phyloP scores from a whole-genome alignment of 495 filamentous ascomycete genomes.

The Daldinia loculata region DNA sequence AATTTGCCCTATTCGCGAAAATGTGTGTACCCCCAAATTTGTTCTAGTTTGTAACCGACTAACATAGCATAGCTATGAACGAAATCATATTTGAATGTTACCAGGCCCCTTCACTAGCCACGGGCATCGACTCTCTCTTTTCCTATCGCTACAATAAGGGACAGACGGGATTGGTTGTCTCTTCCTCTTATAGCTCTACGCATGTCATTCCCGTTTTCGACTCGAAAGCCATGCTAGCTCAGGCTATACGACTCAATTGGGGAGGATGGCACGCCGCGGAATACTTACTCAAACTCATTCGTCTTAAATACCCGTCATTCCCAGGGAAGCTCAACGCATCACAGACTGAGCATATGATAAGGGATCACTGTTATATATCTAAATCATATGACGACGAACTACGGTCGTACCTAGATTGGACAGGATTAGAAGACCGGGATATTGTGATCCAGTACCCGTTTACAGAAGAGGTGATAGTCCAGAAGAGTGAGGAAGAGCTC shows the following conservation, averaged over 20 bases:
- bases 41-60: slow-evolving; percentile 9
- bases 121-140: slow-evolving; percentile 95
- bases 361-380: slow-evolving; percentile 90
- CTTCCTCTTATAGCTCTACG: slow-evolving; percentile 90
- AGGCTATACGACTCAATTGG: slow-evolving; percentile 92
- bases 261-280: slow-evolving; percentile 88
- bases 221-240: slow-evolving; percentile 79
- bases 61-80: slow-evolving; percentile 76
- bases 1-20: slow-evolving; percentile 86
- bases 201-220: slow-evolving; percentile 95
- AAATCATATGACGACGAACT: slow-evolving; percentile 82
- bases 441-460: slow-evolving; percentile 90
- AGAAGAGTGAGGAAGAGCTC: slow-evolving; percentile 94
- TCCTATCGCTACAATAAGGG: slow-evolving; percentile 93
- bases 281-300: slow-evolving; percentile 87
- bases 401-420: slow-evolving; percentile 79
- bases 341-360: slow-evolving; percentile 86
- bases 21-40: slow-evolving; percentile 62
- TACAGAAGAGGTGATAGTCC: slow-evolving; percentile 84
- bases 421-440: slow-evolving; percentile 86
- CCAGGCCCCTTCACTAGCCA: slow-evolving; percentile 83
- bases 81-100: slow-evolving; percentile 98
- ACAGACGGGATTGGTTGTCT: slow-evolving; percentile 86
- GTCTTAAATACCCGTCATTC: slow-evolving; percentile 92
- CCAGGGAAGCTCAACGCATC: slow-evolving; percentile 82